Conservation (phyloP, 495 filamentous ascomycete genomes). For the Massariosphaeria phaeospora region DNA sequence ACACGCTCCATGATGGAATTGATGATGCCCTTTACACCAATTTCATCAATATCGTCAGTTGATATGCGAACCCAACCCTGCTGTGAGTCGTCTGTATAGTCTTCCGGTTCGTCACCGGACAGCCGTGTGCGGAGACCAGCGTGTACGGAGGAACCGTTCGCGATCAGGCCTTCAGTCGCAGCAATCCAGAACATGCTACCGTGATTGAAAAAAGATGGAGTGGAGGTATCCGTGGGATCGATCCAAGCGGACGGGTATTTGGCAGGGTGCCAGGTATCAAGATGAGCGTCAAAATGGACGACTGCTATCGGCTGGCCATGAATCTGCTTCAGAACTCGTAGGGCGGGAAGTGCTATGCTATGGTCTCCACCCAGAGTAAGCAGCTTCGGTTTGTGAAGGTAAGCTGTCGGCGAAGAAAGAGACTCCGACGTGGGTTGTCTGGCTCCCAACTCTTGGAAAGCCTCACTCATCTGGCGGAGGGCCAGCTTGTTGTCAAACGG, state of each 20-base stretch:
- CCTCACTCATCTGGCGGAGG: slow-evolving; percentile 70
- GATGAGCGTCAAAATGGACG: slow-evolving; percentile 71
- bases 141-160: slow-evolving; percentile 65
- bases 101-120: slow-evolving; percentile 58
- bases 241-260: slow-evolving; percentile 72
- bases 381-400: slow-evolving; percentile 55
- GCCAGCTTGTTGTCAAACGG: slow-evolving; percentile 75
- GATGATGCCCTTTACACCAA: slow-evolving; percentile 45
- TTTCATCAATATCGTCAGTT: slow-evolving; percentile 49
- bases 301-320: slow-evolving; percentile 69
- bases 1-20: slow-evolving; percentile 45
- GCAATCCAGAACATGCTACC: slow-evolving; percentile 84
- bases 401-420: slow-evolving; percentile 32
- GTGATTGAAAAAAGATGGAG: slow-evolving; percentile 73
- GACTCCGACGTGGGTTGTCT: slow-evolving; percentile 43
- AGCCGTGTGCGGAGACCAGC: slow-evolving; percentile 71
- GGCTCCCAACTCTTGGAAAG: slow-evolving; percentile 60
- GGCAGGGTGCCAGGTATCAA: slow-evolving; percentile 77
- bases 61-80: slow-evolving; percentile 45
- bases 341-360: slow-evolving; percentile 68
- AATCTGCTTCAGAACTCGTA: slow-evolving; percentile 65
- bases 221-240: slow-evolving; percentile 43
- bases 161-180: slow-evolving; percentile 65
- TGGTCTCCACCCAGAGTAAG: slow-evolving; percentile 82
- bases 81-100: slow-evolving; percentile 57